Conservation (phyloP, 495 filamentous ascomycete genomes). For the Penicillium nucicola region DNA sequence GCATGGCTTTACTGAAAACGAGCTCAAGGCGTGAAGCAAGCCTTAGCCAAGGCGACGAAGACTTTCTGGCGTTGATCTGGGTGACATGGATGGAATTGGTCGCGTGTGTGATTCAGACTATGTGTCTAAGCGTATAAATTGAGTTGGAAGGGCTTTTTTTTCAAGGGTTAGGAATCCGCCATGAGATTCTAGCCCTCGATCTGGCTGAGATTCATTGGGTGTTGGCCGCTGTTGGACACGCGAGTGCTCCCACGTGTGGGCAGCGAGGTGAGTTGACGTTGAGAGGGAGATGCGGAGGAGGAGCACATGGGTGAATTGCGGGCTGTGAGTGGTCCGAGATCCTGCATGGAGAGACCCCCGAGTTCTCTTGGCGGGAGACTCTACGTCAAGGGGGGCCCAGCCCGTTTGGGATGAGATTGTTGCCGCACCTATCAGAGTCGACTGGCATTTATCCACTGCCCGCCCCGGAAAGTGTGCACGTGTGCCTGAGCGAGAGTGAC, state of each 20-base stretch:
- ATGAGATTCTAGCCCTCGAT: neutral
- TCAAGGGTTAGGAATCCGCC: too few relatives aligned
- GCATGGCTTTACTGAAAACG: neutral
- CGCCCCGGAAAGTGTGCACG: too few relatives aligned
- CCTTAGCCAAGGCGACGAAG: conserved; percentile 7
- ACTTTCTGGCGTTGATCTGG: neutral
- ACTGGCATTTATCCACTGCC: too few relatives aligned
- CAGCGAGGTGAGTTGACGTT: neutral
- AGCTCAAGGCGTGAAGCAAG: neutral
- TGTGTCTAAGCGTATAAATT: too few relatives aligned
- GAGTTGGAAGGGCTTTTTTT: too few relatives aligned
- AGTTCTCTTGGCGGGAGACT: neutral
- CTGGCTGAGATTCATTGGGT: neutral
- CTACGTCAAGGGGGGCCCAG: conserved; percentile 4
- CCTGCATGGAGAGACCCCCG: neutral
- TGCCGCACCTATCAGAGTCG: too few relatives aligned
- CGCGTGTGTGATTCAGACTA: neutral
- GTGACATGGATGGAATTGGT: neutral
- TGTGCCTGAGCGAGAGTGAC: too few relatives aligned
- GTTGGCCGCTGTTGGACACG: neutral
- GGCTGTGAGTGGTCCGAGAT: conserved; percentile 4
- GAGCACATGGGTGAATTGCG: conserved; percentile 2
- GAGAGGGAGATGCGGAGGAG: neutral
- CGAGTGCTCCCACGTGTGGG: neutral
- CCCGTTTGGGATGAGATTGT: neutral